Evolutionary conservation across 495 filamentous ascomycete genomes (phyloP).

Genomic region (Peziza echinospora): DNA sequence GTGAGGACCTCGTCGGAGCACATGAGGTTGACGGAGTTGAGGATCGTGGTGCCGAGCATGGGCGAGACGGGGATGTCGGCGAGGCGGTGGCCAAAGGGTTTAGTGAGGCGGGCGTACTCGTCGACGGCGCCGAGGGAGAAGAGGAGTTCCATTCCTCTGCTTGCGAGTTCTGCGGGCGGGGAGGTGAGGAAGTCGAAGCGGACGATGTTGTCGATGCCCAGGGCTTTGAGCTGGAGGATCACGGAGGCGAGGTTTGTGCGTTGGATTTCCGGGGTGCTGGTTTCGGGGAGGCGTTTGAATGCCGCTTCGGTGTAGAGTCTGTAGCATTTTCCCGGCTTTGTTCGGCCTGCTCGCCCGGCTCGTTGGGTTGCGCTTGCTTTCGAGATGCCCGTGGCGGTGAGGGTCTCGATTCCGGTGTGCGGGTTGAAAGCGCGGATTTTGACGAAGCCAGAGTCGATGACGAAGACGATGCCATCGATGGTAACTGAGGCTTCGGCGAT

Average conservation of each 20-base stretch:
- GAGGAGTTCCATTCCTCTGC: constrained; percentile 69
- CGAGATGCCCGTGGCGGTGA: constrained; percentile 74
- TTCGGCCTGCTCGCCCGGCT: constrained; percentile 76
- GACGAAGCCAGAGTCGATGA: constrained; percentile 80
- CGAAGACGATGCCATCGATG: constrained; percentile 81
- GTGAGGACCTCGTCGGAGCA: constrained; percentile 72
- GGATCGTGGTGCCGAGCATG: constrained; percentile 84
- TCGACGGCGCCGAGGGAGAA: constrained; percentile 80
- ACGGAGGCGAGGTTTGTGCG: constrained; percentile 78
- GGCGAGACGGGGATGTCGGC: constrained; percentile 87
- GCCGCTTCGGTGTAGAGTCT: constrained; percentile 69
- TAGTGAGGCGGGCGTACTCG: constrained; percentile 76
- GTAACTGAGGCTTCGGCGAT: constrained; percentile 93
- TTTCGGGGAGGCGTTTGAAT: constrained; percentile 46
- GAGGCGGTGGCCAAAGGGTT: constrained; percentile 71
- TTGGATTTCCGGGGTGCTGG: constrained; percentile 77
- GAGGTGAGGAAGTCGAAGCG: constrained; percentile 78
- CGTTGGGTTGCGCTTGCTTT: constrained; percentile 86
- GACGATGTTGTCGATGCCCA: constrained; percentile 88
- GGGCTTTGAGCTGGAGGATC: constrained; percentile 80
- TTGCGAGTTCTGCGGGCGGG: constrained; percentile 71
- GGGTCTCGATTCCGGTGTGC: constrained; percentile 64
- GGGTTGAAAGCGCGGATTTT: constrained; percentile 83
- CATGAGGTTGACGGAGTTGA: constrained; percentile 34
- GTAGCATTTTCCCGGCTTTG: constrained; percentile 85